A percentile compares a stretch with the other conserved stretches of the same genome.
Evolutionary conservation across 1,139 yeast genomes (phyloP).

Genomic region (Yamadazyma spencermartinsiae): DNA sequence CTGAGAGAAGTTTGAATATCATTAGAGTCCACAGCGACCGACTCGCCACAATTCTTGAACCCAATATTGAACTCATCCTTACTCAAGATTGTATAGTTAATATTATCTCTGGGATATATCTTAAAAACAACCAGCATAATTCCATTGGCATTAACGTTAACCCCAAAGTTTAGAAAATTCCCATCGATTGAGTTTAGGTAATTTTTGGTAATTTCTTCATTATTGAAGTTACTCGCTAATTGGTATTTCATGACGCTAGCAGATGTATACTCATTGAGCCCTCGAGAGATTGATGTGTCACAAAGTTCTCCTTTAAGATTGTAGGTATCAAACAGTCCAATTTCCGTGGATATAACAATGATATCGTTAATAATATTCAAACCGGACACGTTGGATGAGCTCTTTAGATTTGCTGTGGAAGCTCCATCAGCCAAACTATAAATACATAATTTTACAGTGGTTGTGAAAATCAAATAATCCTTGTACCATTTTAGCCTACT

Average conservation of each 20-base stretch:
- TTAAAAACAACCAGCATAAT: constrained; percentile 27
- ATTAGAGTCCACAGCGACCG: too few species aligned
- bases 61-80: constrained; percentile 26
- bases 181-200: constrained; percentile 30
- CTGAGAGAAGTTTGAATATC: constrained; percentile 16
- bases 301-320: constrained; percentile 7
- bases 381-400: constrained; percentile 1
- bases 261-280: constrained; percentile 19
- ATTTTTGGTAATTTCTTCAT: constrained; percentile 18
- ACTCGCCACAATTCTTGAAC: constrained; percentile 14
- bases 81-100: constrained; percentile 32
- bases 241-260: constrained; percentile 29
- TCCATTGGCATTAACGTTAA: constrained; percentile 21
- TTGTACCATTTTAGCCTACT: constrained; percentile 5
- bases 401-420: not conserved
- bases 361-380: constrained; percentile 1
- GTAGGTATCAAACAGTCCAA: constrained; percentile 28
- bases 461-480: not conserved
- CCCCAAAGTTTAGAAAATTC: constrained; percentile 27
- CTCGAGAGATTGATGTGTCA: not conserved
- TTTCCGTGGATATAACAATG: constrained; percentile 25
- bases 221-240: constrained; percentile 22
- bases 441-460: constrained; percentile 4
- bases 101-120: constrained; percentile 28
- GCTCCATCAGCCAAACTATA: not conserved